Evolutionary conservation across 495 filamentous ascomycete species (phyloP).

Genomic region (Umbilicaria muhlenbergii): DNA sequence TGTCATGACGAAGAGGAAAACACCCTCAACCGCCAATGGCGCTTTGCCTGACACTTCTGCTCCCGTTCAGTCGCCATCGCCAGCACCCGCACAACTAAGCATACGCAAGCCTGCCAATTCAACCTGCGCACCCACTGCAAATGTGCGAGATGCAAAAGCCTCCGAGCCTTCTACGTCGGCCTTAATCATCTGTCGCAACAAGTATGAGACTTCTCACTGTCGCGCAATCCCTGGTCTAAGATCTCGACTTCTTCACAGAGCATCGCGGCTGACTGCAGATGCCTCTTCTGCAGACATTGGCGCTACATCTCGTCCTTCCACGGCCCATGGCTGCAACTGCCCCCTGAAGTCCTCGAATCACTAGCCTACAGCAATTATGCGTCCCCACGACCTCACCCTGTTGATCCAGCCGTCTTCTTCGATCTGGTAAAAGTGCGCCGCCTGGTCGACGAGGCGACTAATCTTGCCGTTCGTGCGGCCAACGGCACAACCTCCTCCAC

Average conservation of each 20-base stretch:
- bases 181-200: conserved; percentile 57
- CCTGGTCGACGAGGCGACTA: conserved; percentile 60
- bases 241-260: conserved; percentile 1
- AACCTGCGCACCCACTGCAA: too few relatives aligned
- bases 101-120: too few relatives aligned
- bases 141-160: conserved; percentile 10
- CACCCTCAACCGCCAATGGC: too few relatives aligned
- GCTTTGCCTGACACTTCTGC: too few relatives aligned
- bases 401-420: conserved; percentile 69
- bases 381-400: conserved; percentile 54
- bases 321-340: conserved; percentile 73
- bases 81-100: too few relatives aligned
- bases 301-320: conserved; percentile 68
- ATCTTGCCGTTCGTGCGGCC: conserved; percentile 58
- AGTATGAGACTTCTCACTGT: conserved; percentile 28
- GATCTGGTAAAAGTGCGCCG: conserved; percentile 66
- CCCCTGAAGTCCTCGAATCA: conserved; percentile 63
- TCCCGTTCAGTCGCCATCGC: too few relatives aligned
- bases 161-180: conserved; percentile 32
- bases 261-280: conserved; percentile 3
- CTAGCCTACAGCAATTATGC: conserved; percentile 67
- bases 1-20: too few relatives aligned
- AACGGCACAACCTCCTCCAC: conserved; percentile 49
- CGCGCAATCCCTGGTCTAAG: too few relatives aligned
- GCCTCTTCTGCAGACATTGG: conserved; percentile 45